These are phyloP conservation scores for Fusarium sarcochroum DNA, from an alignment of 2,329 filamentous ascomycete species.

Conservation along the genomic window DNA sequence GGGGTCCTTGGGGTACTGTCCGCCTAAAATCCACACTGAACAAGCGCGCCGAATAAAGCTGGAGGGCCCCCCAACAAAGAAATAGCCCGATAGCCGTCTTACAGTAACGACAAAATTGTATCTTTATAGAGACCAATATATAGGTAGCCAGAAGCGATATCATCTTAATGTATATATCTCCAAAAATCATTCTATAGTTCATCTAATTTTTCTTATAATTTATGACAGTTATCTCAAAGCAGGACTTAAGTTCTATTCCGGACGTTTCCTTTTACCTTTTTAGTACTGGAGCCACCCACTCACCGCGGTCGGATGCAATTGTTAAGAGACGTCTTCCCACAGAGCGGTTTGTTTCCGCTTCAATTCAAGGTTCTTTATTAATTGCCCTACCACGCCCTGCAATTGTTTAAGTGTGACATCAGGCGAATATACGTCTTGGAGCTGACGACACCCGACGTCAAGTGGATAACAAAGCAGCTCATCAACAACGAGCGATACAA, in stretches of 20 bases:
- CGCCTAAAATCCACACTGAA: not conserved
- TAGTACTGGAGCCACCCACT: constrained; percentile 8
- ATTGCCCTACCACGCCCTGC: constrained; percentile 32
- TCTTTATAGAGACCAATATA: too few relatives aligned
- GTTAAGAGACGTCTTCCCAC: constrained; percentile 13
- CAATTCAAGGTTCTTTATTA: constrained; percentile 17
- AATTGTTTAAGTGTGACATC: constrained; percentile 28
- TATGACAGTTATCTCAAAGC: too few relatives aligned
- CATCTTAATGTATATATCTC: too few relatives aligned
- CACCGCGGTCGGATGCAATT: not conserved
- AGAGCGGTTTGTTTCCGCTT: constrained; percentile 37
- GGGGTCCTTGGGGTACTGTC: constrained; percentile 16
- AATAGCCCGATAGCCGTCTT: not conserved
- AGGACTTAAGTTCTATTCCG: too few relatives aligned
- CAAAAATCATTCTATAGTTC: too few relatives aligned
- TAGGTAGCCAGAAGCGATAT: too few relatives aligned
- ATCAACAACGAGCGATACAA: not conserved
- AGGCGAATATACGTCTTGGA: constrained; percentile 8
- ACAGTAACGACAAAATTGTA: too few relatives aligned
- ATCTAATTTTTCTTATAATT: too few relatives aligned
- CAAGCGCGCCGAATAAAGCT: not conserved
- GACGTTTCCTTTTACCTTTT: too few relatives aligned
- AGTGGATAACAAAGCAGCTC: not conserved
- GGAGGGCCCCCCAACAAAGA: not conserved
- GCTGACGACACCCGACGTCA: not conserved